Base-by-base conservation (phyloP, 257 asterid genomes). In the Solanum appendiculatum region DNA sequence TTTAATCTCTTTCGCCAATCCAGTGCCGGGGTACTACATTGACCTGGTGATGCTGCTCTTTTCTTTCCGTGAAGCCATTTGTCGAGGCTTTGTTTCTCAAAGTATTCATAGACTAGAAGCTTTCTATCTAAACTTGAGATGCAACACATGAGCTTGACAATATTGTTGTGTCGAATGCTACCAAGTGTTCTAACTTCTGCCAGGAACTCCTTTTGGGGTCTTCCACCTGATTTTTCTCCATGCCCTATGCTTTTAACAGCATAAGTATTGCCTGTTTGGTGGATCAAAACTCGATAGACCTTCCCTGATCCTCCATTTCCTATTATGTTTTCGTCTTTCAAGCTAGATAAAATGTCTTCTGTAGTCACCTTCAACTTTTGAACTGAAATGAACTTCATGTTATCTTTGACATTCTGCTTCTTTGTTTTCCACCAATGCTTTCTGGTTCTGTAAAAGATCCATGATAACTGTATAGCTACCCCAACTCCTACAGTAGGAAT, bases 321-420 rank as follows among this genome's bases (percentile, higher is more conserved):
- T 15, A 93, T 92, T 56, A 90, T n/a, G 86, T 92, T 94, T 15
- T 84, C 88, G 9, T 92, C 96, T 66, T 90, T 87, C 87, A 94
- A 88, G 77, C 90, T 48, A 9, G 90, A 87, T 81, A 93, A 82
- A 63, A 94, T 93, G 6, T 91, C 91, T 9, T 66, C 88, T 85
- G 88, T 88, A 3, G 91, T 80, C 64, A 92, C 91, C 54, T 91
- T 88, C 87, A 93, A 56, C 86, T 89, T 93, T 13, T 94, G 99
- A 72, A 93, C 95, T 2, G 99, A 93, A 88, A 97, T 95, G 18
- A 94, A 74, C 54, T 94, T 95, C 97, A 98, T 94, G 9, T 93
- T 89, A 2, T 92, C 91, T 13, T 90, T 25, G 5, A 91, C 89
- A 66, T 94, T 93, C 3, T 83, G 89, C 54, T 23, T 87, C 37